A percentile compares a stretch with the other conserved stretches of the same genome.
Conservation (phyloP, 805 yeast genomes). For the Cyberlindnera sargentensis region DNA sequence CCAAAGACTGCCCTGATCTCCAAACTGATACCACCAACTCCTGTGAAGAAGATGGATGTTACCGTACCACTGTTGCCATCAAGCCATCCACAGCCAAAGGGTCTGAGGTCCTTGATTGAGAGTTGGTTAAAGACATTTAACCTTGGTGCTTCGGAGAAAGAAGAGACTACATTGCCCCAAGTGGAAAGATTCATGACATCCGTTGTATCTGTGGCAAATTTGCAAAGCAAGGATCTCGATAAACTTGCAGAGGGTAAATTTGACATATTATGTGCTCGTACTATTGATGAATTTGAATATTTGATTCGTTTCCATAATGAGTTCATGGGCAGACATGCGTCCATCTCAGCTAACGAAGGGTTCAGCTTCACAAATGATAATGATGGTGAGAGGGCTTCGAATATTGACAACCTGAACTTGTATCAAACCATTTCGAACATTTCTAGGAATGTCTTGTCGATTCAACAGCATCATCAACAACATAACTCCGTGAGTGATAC, state of each 20-base stretch:
- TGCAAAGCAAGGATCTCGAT: slow-evolving; percentile 27
- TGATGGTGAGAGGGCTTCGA: slow-evolving; percentile 10
- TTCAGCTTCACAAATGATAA: slow-evolving; percentile 18
- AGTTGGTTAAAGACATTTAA: slow-evolving; percentile 18
- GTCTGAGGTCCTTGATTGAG: slow-evolving; percentile 17
- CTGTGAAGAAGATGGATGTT: slow-evolving; percentile 53
- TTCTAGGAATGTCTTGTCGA: slow-evolving; percentile 18
- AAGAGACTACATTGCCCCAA: slow-evolving; percentile 6
- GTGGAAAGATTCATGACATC: slow-evolving; percentile 21
- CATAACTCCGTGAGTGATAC: neutral
- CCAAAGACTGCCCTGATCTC: slow-evolving; percentile 39
- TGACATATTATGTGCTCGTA: slow-evolving; percentile 64
- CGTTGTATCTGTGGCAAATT: slow-evolving; percentile 22
- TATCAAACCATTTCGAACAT: slow-evolving; percentile 22
- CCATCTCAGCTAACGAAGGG: slow-evolving; percentile 7
- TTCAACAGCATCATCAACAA: slow-evolving; percentile 10
- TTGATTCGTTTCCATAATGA: slow-evolving; percentile 41
- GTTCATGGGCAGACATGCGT: slow-evolving; percentile 23
- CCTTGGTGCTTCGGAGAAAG: slow-evolving; percentile 6
- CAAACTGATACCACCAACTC: slow-evolving; percentile 57
- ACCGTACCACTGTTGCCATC: slow-evolving; percentile 25
- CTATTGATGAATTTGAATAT: slow-evolving; percentile 60
- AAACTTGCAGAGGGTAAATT: slow-evolving; percentile 35
- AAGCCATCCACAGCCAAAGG: slow-evolving; percentile 18
- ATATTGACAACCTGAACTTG: slow-evolving; percentile 24